Evolutionary conservation across 2,329 filamentous ascomycete species (phyloP).

Genomic region (Periconia macrospinosa): DNA sequence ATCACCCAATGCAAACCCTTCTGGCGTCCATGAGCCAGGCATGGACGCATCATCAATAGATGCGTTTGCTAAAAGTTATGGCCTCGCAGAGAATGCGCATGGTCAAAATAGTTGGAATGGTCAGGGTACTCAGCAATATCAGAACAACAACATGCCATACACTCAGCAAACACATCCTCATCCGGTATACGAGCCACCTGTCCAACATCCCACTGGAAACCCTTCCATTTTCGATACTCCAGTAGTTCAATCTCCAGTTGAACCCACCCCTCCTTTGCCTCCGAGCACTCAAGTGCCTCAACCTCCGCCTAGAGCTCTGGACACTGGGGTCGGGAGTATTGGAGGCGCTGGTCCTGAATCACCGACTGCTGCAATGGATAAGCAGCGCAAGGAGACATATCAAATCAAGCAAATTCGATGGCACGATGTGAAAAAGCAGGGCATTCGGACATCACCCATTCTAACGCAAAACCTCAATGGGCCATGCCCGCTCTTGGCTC

Average conservation of each 20-base stretch:
- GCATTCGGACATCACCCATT: constrained; percentile 80
- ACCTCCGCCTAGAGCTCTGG: constrained; percentile 35
- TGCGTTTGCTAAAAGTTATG: constrained; percentile 28
- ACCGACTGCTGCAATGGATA: constrained; percentile 43
- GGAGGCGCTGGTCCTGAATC: constrained; percentile 38
- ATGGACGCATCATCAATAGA: constrained; percentile 32
- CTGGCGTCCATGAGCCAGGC: constrained; percentile 32
- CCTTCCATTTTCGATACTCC: background rate
- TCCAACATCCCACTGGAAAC: background rate
- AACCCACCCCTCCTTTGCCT: constrained; percentile 35
- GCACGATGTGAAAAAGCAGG: constrained; percentile 65
- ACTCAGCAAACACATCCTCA: constrained; percentile 4
- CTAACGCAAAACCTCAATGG: constrained; percentile 93
- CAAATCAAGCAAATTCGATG: constrained; percentile 90
- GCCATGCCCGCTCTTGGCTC: constrained; percentile 86
- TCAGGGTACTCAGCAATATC: constrained; percentile 1
- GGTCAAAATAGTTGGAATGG: constrained; percentile 35
- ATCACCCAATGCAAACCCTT: constrained; percentile 24
- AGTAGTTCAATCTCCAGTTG: constrained; percentile 18
- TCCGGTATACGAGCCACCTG: background rate
- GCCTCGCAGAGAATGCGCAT: constrained; percentile 23
- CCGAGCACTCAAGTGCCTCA: constrained; percentile 39
- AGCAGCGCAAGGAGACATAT: constrained; percentile 74
- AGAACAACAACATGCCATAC: background rate
- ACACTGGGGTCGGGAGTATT: constrained; percentile 19